These are phyloP conservation scores for Fusarium sp. DNA, from an alignment of 2,329 filamentous ascomycete genomes.

Conservation along the genomic window DNA sequence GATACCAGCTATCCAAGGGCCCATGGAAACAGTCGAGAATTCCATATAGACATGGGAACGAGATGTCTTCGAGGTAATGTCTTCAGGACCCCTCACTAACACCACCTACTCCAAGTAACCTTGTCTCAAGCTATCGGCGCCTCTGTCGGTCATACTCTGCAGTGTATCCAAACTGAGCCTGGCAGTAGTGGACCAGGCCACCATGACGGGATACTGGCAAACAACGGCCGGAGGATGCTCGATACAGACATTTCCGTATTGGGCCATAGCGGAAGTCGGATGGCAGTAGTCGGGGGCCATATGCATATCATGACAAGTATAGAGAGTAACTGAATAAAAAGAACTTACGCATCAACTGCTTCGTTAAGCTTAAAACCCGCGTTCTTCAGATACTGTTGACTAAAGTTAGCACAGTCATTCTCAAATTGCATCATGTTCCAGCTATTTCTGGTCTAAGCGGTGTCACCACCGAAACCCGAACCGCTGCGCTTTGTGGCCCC, in stretches of 20 bases:
- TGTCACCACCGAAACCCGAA: slow-evolving; percentile 36
- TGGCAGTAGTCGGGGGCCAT: slow-evolving; percentile 3
- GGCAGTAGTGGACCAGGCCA: slow-evolving; percentile 47
- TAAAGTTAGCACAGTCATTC: slow-evolving; percentile 41
- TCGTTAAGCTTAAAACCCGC: slow-evolving; percentile 63
- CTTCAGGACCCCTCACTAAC: slow-evolving; percentile 36
- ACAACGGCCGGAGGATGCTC: slow-evolving; percentile 16
- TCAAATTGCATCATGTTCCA: slow-evolving; percentile 19
- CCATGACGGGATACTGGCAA: slow-evolving; percentile 22
- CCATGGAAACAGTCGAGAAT: slow-evolving; percentile 4
- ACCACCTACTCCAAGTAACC: slow-evolving; percentile 27
- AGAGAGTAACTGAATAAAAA: slow-evolving; percentile 3
- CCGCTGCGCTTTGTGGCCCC: slow-evolving; percentile 11
- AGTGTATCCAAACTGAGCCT: slow-evolving; percentile 46
- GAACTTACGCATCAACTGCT: slow-evolving; percentile 69
- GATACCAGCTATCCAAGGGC: background rate
- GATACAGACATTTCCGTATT: slow-evolving; percentile 26
- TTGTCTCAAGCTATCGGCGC: slow-evolving; percentile 52
- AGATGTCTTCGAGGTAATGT: slow-evolving; percentile 7
- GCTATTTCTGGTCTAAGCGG: slow-evolving; percentile 27
- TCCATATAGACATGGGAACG: slow-evolving; percentile 12
- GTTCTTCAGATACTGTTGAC: slow-evolving; percentile 59
- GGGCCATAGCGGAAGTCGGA: slow-evolving; percentile 8
- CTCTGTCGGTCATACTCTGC: slow-evolving; percentile 53
- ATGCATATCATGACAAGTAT: slow-evolving; percentile 25